Evolutionary conservation across 495 filamentous ascomycete genomes (phyloP).

Genomic region (Lasiosphaeriaceae sp.): DNA sequence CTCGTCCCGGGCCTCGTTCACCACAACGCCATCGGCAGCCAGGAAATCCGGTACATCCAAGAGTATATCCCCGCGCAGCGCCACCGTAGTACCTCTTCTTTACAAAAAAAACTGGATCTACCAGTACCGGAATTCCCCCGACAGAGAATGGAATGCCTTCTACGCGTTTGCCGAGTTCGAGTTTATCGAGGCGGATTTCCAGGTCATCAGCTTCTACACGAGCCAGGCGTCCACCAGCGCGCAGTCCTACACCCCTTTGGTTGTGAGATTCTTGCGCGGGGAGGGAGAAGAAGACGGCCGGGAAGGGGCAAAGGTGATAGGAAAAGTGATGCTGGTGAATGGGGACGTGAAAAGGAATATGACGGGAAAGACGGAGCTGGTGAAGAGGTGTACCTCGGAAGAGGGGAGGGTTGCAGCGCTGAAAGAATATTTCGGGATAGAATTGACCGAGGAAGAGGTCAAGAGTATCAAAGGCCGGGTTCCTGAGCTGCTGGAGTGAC

Average conservation of each 20-base stretch:
- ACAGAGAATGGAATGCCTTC: slow-evolving; percentile 49
- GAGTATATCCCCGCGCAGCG: slow-evolving; percentile 45
- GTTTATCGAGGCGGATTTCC: slow-evolving; percentile 59
- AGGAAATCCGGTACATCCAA: slow-evolving; percentile 47
- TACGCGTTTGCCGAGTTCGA: slow-evolving; percentile 61
- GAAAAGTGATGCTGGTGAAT: slow-evolving; percentile 57
- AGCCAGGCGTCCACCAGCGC: slow-evolving; percentile 43
- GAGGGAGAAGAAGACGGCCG: slow-evolving; percentile 18
- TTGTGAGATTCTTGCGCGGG: slow-evolving; percentile 54
- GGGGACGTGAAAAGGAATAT: slow-evolving; percentile 56
- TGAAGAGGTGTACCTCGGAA: slow-evolving; percentile 47
- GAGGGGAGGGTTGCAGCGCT: slow-evolving; percentile 49
- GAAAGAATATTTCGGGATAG: slow-evolving; percentile 53
- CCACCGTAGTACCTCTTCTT: slow-evolving; percentile 26
- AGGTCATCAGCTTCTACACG: slow-evolving; percentile 53
- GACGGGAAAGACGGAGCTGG: slow-evolving; percentile 51
- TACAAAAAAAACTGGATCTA: slow-evolving; percentile 58
- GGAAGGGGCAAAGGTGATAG: slow-evolving; percentile 44
- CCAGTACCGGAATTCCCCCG: slow-evolving; percentile 48
- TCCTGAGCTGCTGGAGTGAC: slow-evolving; percentile 35
- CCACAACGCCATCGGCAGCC: slow-evolving; percentile 41
- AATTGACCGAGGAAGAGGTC: slow-evolving; percentile 49
- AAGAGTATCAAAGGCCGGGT: slow-evolving; percentile 45
- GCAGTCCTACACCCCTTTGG: slow-evolving; percentile 49
- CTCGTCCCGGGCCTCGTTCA: slow-evolving; percentile 38